Evolutionary conservation across 2,329 filamentous ascomycete species (phyloP), one percentile per base, ranked within the genome.

Genomic region (Xylariaceae sp.): DNA sequence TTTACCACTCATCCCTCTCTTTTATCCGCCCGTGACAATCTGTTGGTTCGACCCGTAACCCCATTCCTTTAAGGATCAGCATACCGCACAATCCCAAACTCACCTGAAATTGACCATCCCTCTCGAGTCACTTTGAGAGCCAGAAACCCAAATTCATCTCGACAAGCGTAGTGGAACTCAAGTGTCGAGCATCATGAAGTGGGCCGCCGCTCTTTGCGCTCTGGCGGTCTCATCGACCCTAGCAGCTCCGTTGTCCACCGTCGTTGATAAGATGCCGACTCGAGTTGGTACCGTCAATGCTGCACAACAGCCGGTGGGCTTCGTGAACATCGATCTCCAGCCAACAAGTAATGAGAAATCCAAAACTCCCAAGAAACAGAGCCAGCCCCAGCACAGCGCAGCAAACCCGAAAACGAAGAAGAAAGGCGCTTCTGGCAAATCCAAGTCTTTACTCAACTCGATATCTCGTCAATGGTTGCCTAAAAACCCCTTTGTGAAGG

Each of bases 401-500:
- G 4, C 22, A 7, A 28, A 28, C 22, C 22, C 22, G 22, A 28
- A 28, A 28, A 19, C 33, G 40, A 28, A 31, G 6, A 33, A 42
- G 12, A 50, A 45, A 31, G 51, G 48, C 14, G 18, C 40, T 45
- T 10, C 46, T 31, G 43, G 18, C 28, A 47, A 46, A 12, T n/a
- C 48, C 17, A 46, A 48, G 19, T 50, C 60, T 41, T 55, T 54
- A 43, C 51, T 62, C 6, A 50, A 45, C 33, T 60, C 58, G 13
- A 42, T 63, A 19, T 50, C 61, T 31, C 61, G 47, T 42, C 48
- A 44, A 31, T 46, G 56, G 39, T 62, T 57, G 42, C 59, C 54
- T 45, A 54, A 53, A 40, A 53, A 52, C 31, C 59, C 63, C 38
- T 61, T 65, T 47, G 54, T 60, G 11, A 60, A 66, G 34, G 13